phyloP scores from a whole-genome alignment of 148 eudicot genomes.

The Cornus controversa region DNA sequence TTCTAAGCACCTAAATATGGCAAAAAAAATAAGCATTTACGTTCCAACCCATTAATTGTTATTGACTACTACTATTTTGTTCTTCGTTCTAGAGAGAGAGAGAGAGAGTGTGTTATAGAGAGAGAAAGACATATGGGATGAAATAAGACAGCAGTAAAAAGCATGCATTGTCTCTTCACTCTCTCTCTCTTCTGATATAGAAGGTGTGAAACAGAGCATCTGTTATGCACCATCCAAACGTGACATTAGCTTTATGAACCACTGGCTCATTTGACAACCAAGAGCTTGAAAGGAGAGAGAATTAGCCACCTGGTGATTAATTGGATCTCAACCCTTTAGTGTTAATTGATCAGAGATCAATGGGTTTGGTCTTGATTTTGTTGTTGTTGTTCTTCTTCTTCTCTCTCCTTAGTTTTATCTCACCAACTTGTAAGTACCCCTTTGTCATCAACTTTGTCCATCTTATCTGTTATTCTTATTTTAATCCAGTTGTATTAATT shows the following conservation, averaged over 20 bases:
- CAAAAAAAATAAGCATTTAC: background rate
- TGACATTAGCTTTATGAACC: background rate
- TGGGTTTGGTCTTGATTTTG: constrained; percentile 18
- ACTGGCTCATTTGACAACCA: too few species aligned
- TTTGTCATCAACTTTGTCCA: background rate
- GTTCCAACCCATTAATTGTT: background rate
- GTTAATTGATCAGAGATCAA: constrained; percentile 17
- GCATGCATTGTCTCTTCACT: too few species aligned
- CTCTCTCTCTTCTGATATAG: too few species aligned
- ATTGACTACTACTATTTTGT: background rate
- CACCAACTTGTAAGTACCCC: constrained; percentile 30
- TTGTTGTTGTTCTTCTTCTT: background rate
- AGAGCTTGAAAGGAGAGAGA: too few species aligned
- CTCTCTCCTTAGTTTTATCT: constrained; percentile 7
- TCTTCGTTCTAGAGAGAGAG: background rate
- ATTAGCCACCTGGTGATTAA: background rate
- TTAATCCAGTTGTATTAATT: background rate
- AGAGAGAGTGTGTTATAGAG: background rate
- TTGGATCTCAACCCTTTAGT: constrained; percentile 23
- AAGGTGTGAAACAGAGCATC: background rate
- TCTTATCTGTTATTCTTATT: too few species aligned
- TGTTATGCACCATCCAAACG: background rate
- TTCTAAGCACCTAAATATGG: background rate
- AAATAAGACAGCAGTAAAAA: background rate
- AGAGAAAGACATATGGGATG: background rate